These are phyloP conservation scores for Pleomassaria siparia DNA, from an alignment of 2,329 filamentous ascomycete genomes.

Conservation along the genomic window DNA sequence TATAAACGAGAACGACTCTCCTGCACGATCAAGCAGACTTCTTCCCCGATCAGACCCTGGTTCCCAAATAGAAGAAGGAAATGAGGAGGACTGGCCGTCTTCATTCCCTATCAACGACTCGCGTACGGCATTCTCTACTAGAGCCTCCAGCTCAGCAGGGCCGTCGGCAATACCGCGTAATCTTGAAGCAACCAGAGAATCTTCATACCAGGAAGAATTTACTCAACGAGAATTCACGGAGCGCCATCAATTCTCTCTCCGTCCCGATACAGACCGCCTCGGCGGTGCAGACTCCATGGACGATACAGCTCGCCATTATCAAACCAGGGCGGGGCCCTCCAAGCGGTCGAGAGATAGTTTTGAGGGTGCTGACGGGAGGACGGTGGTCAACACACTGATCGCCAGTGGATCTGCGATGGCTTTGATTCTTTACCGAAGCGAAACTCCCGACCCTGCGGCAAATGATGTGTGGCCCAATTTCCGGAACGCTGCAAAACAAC, in stretches of 20 bases:
- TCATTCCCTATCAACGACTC: not conserved
- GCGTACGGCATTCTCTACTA: not conserved
- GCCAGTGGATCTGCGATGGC: constrained; percentile 25
- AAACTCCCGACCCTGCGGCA: constrained; percentile 20
- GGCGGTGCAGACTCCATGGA: not conserved
- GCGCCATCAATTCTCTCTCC: not conserved
- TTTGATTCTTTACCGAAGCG: constrained; percentile 23
- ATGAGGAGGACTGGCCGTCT: not conserved
- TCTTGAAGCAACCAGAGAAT: not conserved
- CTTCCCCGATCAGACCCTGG: not conserved
- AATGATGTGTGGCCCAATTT: constrained; percentile 42
- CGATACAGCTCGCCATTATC: not conserved
- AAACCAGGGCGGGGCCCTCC: constrained; percentile 1
- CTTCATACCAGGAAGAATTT: not conserved
- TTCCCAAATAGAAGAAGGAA: not conserved
- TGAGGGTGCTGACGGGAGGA: constrained; percentile 15
- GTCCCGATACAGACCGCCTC: too few relatives aligned
- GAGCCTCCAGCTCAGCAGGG: not conserved
- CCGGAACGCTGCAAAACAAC: constrained; percentile 28
- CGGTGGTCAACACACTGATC: constrained; percentile 14
- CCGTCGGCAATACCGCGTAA: not conserved
- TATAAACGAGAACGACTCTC: not conserved
- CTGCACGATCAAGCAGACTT: not conserved
- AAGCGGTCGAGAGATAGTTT: constrained; percentile 25
- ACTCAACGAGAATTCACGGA: not conserved